Conservation (phyloP, 768 basidiomycete species). For the Pleurotus ostreatus region DNA sequence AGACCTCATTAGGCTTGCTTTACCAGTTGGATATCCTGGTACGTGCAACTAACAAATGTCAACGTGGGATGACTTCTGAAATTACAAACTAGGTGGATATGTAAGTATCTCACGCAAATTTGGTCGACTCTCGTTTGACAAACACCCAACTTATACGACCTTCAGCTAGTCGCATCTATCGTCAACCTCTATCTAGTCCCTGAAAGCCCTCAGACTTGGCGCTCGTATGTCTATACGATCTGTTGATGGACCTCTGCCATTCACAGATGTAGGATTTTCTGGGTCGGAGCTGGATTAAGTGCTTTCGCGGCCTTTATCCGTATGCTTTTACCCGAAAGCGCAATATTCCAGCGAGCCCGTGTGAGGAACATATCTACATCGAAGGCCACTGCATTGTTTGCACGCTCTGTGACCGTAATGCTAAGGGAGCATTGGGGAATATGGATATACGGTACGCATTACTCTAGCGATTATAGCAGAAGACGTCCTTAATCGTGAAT, state of each 20-base stretch:
- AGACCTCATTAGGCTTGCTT: background rate
- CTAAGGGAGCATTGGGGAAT: conserved; percentile 57
- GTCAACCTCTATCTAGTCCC: conserved; percentile 18
- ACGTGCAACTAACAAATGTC: background rate
- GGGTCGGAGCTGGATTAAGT: conserved; percentile 51
- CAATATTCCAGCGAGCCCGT: conserved; percentile 46
- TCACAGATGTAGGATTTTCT: conserved; percentile 38
- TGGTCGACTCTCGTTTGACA: background rate
- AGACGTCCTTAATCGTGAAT: background rate
- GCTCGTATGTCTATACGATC: conserved; percentile 4
- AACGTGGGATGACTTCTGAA: too few species aligned
- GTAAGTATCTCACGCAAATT: background rate
- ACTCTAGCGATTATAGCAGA: too few species aligned
- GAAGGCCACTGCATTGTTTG: conserved; percentile 47
- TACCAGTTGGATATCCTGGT: conserved; percentile 1
- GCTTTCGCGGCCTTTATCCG: conserved; percentile 51
- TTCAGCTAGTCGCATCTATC: conserved; percentile 13
- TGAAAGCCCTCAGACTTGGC: conserved; percentile 14
- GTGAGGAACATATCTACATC: conserved; percentile 24
- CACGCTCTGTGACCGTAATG: conserved; percentile 52
- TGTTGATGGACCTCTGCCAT: background rate
- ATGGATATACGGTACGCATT: conserved; percentile 44
- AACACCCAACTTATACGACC: background rate
- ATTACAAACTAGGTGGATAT: conserved; percentile 5
- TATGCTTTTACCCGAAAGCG: conserved; percentile 51